Evolutionary conservation across 805 yeast species (phyloP).

Genomic region (Teunomyces stri): DNA sequence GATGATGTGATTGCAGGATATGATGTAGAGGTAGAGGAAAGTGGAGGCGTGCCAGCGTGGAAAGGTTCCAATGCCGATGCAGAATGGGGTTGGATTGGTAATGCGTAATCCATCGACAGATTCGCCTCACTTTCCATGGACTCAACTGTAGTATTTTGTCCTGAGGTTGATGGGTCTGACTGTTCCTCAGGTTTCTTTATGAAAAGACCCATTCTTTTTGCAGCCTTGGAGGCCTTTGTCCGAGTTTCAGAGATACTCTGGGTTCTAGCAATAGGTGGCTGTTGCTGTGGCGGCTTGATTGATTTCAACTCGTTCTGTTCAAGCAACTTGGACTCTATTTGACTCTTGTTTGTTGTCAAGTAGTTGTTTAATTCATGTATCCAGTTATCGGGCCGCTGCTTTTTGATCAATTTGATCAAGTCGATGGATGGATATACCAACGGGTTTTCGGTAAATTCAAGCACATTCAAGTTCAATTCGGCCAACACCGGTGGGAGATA

Average conservation of each 20-base stretch:
- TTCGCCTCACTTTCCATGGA: slow-evolving; percentile 1
- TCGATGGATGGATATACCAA: slow-evolving; percentile 47
- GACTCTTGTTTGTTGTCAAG: slow-evolving; percentile 32
- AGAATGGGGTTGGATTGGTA: slow-evolving; percentile 4
- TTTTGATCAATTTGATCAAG: slow-evolving; percentile 30
- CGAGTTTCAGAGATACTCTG: slow-evolving; percentile 38
- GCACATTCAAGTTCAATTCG: slow-evolving; percentile 51
- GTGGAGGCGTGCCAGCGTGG: background rate
- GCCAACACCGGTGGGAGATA: slow-evolving; percentile 53
- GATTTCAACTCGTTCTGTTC: slow-evolving; percentile 11
- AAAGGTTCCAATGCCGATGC: slow-evolving; percentile 2
- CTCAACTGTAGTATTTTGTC: background rate
- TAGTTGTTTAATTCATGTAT: slow-evolving; percentile 38
- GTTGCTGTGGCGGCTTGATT: slow-evolving; percentile 5
- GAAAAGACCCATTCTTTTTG: slow-evolving; percentile 74
- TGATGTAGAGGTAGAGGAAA: slow-evolving; percentile 1
- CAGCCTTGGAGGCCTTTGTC: slow-evolving; percentile 56
- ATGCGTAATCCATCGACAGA: slow-evolving; percentile 2
- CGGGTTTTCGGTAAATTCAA: slow-evolving; percentile 66
- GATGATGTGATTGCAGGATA: background rate
- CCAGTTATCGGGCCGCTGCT: slow-evolving; percentile 46
- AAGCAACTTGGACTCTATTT: slow-evolving; percentile 27
- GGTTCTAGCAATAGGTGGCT: slow-evolving; percentile 24
- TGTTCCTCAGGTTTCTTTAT: slow-evolving; percentile 37
- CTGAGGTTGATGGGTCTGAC: background rate